Base-by-base conservation (phyloP, 345 rosid species). In the Cardamine occulta region DNA sequence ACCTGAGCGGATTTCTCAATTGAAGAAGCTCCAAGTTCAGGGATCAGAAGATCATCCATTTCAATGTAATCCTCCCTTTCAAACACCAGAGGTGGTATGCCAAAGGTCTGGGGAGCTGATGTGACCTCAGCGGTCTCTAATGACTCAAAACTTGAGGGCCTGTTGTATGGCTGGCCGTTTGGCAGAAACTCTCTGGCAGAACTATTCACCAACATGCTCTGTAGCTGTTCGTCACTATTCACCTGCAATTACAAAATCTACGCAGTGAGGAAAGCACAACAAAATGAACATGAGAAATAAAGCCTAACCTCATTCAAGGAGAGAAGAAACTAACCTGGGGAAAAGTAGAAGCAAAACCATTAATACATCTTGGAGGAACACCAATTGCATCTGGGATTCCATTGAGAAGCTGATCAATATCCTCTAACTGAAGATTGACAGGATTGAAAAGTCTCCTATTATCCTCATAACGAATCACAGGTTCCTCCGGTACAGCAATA, bases 31-130 rank as follows among this genome's bases (percentile, higher is more conserved):
- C 70, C 72, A 17, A 82, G 78, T 62, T 81, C 88, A 54, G 84
- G 74, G 68, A 52, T 75, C 40, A 68, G 18, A 58, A 95, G 93
- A 85, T 92, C 97, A 81, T 89, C 86, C 26, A 94, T 85, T 86
- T 92, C 97, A 80, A 95, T 85, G 85, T 84, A 95, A 85, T 84
- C 92, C 60, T 88, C 82, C 74, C 66, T 40, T 63, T 72, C 64
- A 66, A 59, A 66, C 63, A 72, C 68, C 15, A 52, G 47, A 51
- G 77, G 73, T 51, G 37, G 23, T 39, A 58, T 58, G 29, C 47
- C 61, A 57, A 72, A 55, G 37, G 7, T 21, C 12, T 29, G 15
- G 47, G 80, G 76, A 71, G 48, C 57, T 59, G 81, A 78, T 4
- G 63, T 72, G 23, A 32, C 77, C 44, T 65, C 81, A 59, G 44